Evolutionary conservation across 1,139 yeast species (phyloP).

Genomic region (Geotrichum cucujoidarum): DNA sequence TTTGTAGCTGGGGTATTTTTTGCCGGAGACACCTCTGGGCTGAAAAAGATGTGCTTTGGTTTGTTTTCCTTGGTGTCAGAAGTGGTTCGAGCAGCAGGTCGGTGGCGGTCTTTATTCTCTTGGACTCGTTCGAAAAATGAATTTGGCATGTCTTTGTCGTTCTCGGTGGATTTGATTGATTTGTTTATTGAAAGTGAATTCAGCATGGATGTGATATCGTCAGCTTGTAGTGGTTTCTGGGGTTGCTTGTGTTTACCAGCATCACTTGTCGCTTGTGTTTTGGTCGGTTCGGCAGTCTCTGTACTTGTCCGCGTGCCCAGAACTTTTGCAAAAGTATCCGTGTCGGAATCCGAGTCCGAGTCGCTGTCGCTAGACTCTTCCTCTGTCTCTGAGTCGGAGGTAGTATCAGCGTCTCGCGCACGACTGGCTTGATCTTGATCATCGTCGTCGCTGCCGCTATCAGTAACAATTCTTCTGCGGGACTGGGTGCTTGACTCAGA

Average conservation of each 20-base stretch:
- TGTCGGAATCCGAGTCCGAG: slow-evolving; percentile 1
- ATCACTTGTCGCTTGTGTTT: too few relatives aligned
- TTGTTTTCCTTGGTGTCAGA: background rate
- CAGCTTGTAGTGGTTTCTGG: slow-evolving; percentile 7
- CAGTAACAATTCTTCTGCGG: background rate
- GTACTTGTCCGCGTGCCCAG: slow-evolving; percentile 1
- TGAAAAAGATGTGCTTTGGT: slow-evolving; percentile 1
- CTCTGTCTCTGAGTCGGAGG: background rate
- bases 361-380: background rate
- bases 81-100: too few relatives aligned
- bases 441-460: slow-evolving; percentile 6
- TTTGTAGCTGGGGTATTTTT: background rate
- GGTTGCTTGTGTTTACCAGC: background rate
- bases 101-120: slow-evolving; percentile 1
- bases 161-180: background rate
- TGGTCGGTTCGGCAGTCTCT: background rate
- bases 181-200: background rate
- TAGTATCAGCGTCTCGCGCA: background rate
- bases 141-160: background rate
- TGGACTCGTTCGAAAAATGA: slow-evolving; percentile 5
- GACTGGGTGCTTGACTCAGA: background rate
- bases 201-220: slow-evolving; percentile 11
- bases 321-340: background rate
- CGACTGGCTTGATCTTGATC: background rate
- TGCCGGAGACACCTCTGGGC: background rate